phyloP scores from a whole-genome alignment of 2,329 filamentous ascomycete genomes.

The Graphilbum ipis-grandicollis region DNA sequence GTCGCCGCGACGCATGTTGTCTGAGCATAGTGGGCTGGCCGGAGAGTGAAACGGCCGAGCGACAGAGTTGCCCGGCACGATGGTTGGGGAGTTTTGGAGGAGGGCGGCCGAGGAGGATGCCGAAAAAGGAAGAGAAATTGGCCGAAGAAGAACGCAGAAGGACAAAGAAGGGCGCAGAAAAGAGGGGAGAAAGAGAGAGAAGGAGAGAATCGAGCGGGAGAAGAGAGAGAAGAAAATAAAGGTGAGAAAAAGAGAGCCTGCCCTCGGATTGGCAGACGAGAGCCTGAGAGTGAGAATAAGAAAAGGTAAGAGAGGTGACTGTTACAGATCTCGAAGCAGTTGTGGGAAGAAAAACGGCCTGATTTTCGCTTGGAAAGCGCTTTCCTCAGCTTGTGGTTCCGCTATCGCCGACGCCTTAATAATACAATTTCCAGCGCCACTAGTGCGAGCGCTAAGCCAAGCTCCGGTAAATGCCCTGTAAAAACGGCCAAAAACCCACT shows the following conservation, averaged over 20 bases:
- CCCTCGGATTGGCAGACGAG: too few species aligned
- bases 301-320: too few species aligned
- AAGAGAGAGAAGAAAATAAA: background rate
- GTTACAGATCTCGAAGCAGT: constrained; percentile 2
- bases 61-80: too few species aligned
- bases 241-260: too few species aligned
- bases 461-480: constrained; percentile 2
- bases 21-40: constrained; percentile 9
- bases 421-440: constrained; percentile 6
- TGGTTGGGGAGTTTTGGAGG: background rate
- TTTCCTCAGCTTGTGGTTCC: constrained; percentile 4
- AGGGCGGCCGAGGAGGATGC: too few species aligned
- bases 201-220: background rate
- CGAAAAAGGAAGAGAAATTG: too few species aligned
- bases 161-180: background rate
- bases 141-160: background rate
- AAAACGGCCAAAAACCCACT: too few species aligned
- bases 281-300: too few species aligned
- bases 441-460: constrained; percentile 2
- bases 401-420: constrained; percentile 9
- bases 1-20: constrained; percentile 8
- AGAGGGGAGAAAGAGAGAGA: background rate
- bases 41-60: too few species aligned
- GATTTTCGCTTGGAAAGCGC: constrained; percentile 1
- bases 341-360: constrained; percentile 5